phyloP scores from a whole-genome alignment of 2,329 filamentous ascomycete species.

The Cladorrhinum sp. region DNA sequence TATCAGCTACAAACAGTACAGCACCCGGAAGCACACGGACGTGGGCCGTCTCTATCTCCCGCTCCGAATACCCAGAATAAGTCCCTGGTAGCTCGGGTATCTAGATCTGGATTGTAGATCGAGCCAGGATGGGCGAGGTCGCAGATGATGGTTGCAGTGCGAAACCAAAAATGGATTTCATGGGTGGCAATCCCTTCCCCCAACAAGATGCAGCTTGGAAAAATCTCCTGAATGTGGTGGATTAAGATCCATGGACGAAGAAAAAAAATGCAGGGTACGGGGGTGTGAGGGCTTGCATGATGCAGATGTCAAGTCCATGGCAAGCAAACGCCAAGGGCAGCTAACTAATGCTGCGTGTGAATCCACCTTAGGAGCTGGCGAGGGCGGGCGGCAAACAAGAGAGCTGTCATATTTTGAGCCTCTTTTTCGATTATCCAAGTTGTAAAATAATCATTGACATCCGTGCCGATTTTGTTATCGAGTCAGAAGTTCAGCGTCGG shows the following conservation, averaged over 20 bases:
- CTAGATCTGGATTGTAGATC: neutral
- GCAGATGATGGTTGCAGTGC: neutral
- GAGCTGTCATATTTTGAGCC: neutral
- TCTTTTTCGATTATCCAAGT: neutral
- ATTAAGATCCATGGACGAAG: neutral
- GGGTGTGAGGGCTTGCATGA: neutral
- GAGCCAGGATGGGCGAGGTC: neutral
- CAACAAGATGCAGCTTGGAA: neutral
- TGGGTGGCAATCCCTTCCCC: neutral
- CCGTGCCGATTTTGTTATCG: neutral
- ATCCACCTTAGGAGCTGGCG: neutral
- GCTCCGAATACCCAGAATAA: neutral
- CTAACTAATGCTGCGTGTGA: conserved; percentile 2
- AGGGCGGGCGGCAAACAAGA: conserved; percentile 1
- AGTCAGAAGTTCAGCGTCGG: neutral
- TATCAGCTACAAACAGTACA: conserved; percentile 1
- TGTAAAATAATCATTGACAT: too few relatives aligned
- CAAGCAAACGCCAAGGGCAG: neutral
- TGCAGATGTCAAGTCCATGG: conserved; percentile 1
- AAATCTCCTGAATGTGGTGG: neutral
- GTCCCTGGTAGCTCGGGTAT: neutral
- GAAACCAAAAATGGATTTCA: neutral
- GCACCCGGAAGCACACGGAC: neutral
- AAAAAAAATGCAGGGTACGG: neutral
- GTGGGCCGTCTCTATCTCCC: neutral